phyloP scores from a whole-genome alignment of 169 alveolate species.

The Plasmodium chabaudi region DNA sequence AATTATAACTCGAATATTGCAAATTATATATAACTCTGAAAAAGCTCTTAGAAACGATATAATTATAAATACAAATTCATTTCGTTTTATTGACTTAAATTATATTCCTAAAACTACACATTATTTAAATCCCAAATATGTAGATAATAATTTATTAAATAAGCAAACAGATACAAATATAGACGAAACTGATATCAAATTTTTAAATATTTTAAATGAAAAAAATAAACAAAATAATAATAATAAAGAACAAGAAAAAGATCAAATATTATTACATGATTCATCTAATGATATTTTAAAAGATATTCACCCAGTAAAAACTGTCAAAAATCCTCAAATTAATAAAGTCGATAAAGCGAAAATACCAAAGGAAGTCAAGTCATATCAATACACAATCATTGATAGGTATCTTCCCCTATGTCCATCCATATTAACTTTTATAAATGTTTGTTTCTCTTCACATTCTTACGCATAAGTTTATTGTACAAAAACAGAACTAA shows the following conservation, averaged over 20 bases:
- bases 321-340: slow-evolving; percentile 23
- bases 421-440: background rate
- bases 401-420: slow-evolving; percentile 21
- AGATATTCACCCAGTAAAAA: slow-evolving; percentile 52
- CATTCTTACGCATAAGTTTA: background rate
- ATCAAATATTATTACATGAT: slow-evolving; percentile 35
- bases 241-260: slow-evolving; percentile 17
- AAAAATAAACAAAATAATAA: slow-evolving; percentile 34
- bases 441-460: background rate
- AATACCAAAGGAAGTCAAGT: slow-evolving; percentile 62
- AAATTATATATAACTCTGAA: slow-evolving; percentile 16
- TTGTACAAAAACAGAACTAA: background rate
- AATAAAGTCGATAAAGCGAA: background rate
- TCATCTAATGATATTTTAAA: slow-evolving; percentile 16
- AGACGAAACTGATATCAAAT: slow-evolving; percentile 55
- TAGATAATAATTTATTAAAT: background rate
- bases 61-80: slow-evolving; percentile 16
- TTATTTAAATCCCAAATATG: slow-evolving; percentile 64
- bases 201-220: slow-evolving; percentile 49
- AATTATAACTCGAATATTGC: slow-evolving; percentile 28
- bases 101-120: slow-evolving; percentile 62
- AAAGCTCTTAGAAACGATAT: slow-evolving; percentile 18
- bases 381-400: slow-evolving; percentile 57
- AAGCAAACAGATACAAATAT: background rate
- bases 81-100: slow-evolving; percentile 24